Percentiles rank a stretch among this genome's conserved stretches.
Conservation (phyloP, 2,329 filamentous ascomycete species). For the Tympanopsis confertula region DNA sequence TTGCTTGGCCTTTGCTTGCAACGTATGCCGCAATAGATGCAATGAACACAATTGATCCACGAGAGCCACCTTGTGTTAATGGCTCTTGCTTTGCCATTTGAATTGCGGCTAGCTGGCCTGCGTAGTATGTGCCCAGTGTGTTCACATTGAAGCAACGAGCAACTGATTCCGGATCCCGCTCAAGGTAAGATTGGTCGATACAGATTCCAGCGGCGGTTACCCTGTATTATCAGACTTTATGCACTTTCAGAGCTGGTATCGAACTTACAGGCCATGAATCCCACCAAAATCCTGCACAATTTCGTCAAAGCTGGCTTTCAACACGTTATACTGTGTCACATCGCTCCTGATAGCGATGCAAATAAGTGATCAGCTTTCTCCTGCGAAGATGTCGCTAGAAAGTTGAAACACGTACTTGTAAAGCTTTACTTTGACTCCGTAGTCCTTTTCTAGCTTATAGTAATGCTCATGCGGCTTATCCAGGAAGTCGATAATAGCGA, state of each 20-base stretch:
- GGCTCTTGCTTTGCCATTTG: conserved; percentile 19
- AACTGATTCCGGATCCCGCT: conserved; percentile 10
- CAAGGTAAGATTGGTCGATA: conserved; percentile 5
- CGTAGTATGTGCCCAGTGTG: conserved; percentile 18
- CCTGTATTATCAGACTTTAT: conserved; percentile 10
- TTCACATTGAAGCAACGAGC: conserved; percentile 14
- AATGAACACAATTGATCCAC: conserved; percentile 18
- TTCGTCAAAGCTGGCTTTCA: conserved; percentile 9
- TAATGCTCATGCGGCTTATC: conserved; percentile 6
- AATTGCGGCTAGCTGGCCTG: conserved; percentile 18
- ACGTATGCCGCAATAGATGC: conserved; percentile 18
- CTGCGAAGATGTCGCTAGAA: conserved; percentile 3
- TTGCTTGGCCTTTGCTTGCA: conserved; percentile 15
- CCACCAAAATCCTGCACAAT: conserved; percentile 8
- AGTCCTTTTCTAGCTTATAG: conserved; percentile 3
- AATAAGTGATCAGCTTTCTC: not conserved
- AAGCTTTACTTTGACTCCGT: conserved; percentile 5
- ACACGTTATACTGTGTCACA: conserved; percentile 7
- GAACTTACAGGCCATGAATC: conserved; percentile 9
- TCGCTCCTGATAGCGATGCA: conserved; percentile 5
- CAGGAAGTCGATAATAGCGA: too few species aligned
- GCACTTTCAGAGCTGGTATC: conserved; percentile 7
- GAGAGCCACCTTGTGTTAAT: conserved; percentile 8
- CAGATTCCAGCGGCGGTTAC: conserved; percentile 6
- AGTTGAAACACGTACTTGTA: conserved; percentile 5